Base-by-base conservation (phyloP, 345 rosid genomes). In the Mercurialis annua region DNA sequence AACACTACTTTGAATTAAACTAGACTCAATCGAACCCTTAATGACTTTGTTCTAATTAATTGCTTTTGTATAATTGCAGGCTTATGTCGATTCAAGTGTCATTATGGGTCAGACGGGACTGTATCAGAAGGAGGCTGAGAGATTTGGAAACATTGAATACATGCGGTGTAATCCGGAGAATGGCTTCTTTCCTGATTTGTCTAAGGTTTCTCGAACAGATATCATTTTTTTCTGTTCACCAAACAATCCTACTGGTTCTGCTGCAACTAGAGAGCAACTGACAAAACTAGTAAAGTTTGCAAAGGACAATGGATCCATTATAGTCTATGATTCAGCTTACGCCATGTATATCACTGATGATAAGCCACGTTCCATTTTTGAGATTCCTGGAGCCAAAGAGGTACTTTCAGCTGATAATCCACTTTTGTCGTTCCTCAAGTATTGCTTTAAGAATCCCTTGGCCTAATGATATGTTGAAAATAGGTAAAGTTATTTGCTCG, bases 371-470 rank as follows among this genome's bases (percentile, higher is more conserved):
- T 85, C 96, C 72, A 94, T 91, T 70, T 94, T 85, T 71, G 99
- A 94, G 77, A 94, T 94, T 81, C 97, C 98, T 40, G 99, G 99
- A 77, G 98, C 99, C 65, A 84, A 83, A 76, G 96, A 94, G 93
- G 97, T 93, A 78, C 69, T 61, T 50, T 54, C 26, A 24, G 26
- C 11, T n/a, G 48, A n/a, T 33, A 21, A 10, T 54, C 16, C 31
- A 24, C 57, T 30, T 34, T 44, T 17, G 10, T 24, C 21, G 38
- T 33, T 23, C 31, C 30, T 6, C 16, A 8, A 59, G 57, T 14
- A 38, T 33, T n/a, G n/a, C n/a, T n/a, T n/a, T n/a, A n/a, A n/a
- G n/a, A n/a, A n/a, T n/a, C n/a, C n/a, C n/a, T n/a, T n/a, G n/a
- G n/a, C n/a, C n/a, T n/a, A n/a, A n/a, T n/a, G n/a, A n/a, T n/a